Base-by-base conservation (phyloP, 1,284 basidiomycete genomes). In the Apiotrichum mycotoxinovorans region DNA sequence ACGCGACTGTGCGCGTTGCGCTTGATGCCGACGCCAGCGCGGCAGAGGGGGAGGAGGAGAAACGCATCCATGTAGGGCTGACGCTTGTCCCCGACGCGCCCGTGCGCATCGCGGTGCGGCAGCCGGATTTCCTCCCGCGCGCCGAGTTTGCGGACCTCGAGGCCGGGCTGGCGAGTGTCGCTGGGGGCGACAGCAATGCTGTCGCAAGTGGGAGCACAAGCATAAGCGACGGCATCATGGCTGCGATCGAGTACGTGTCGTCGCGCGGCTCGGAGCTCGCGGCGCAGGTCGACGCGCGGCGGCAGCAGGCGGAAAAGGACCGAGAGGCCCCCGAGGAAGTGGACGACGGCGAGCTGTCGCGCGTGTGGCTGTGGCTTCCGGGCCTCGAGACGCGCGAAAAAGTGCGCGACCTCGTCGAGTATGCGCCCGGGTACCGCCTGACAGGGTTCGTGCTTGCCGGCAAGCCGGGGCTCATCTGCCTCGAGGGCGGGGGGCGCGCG, bases 361-460 rank as follows among this genome's bases (percentile, higher is more conserved):
- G 75, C 10, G 71, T 74, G 1, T 78, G 76, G 76, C 76, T 76
- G 58, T 78, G 76, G 75, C 73, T 78, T 51, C 77, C 77, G 5
- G 70, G 68, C 3, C 51, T 80, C 1, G 72, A 69, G 4, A 74
- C 77, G 10, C 61, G 66, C 38, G 74, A 76, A 59, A 79, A 80
- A 56, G 60, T 76, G 30, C 67, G 68, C 51, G 78, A 80, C 56
- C 65, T 80, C 34, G 74, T 77, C 35, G 63, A 66, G 2, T 78
- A 73, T 56, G 78, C 76, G 1, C 60, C 70, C 1, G 61, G 68
- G 18, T 75, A 71, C 50, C 60, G 60, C 1, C 58, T 80, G 26
- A 78, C 75, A 0, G 79, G 79, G 2, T 79, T 80, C 42, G 75
- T 80, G 0, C 60, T 78, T 5, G 73, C 77, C 20, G 77, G 76